phyloP scores from a whole-genome alignment of 2,329 filamentous ascomycete species.

The Aciculosporium take region DNA sequence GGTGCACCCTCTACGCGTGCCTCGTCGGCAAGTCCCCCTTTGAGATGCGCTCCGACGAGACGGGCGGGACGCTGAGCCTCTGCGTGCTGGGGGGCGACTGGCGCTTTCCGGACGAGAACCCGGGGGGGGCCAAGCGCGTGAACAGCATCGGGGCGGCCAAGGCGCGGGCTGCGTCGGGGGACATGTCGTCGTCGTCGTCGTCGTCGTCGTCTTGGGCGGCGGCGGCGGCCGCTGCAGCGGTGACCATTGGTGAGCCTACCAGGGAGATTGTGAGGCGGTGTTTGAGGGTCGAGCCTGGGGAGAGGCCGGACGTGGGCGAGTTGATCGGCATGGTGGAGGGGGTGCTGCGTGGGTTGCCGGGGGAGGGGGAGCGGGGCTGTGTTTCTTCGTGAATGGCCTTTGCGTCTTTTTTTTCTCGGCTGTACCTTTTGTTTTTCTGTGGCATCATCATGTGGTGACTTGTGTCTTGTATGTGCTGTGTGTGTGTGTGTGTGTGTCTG shows the following conservation, averaged over 20 bases:
- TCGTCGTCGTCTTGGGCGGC: not conserved
- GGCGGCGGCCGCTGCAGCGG: conserved; percentile 11
- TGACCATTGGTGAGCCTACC: conserved; percentile 61
- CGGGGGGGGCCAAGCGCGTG: conserved; percentile 36
- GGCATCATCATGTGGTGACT: no score
- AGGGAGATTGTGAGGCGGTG: conserved; percentile 81
- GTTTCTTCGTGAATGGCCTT: not conserved
- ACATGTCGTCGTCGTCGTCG: conserved; percentile 12
- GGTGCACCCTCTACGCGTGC: conserved; percentile 95
- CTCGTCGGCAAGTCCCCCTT: conserved; percentile 94
- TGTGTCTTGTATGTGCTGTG: not conserved
- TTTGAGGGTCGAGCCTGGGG: conserved; percentile 70
- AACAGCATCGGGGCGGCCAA: conserved; percentile 25
- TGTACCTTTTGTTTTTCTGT: not conserved
- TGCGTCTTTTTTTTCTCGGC: not conserved
- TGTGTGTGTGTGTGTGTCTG: no score
- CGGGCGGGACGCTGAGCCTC: conserved; percentile 80
- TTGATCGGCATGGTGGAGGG: conserved; percentile 65
- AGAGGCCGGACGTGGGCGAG: conserved; percentile 77
- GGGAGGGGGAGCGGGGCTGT: conserved; percentile 1
- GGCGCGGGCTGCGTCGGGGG: conserved; percentile 12
- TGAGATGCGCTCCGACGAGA: conserved; percentile 90
- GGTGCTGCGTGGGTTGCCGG: conserved; percentile 38
- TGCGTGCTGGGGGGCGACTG: conserved; percentile 91
- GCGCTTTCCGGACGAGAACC: conserved; percentile 84